Evolutionary conservation across 2,329 filamentous ascomycete species (phyloP), one percentile per base, ranked within the genome.

Genomic region (Aphanocladium album): DNA sequence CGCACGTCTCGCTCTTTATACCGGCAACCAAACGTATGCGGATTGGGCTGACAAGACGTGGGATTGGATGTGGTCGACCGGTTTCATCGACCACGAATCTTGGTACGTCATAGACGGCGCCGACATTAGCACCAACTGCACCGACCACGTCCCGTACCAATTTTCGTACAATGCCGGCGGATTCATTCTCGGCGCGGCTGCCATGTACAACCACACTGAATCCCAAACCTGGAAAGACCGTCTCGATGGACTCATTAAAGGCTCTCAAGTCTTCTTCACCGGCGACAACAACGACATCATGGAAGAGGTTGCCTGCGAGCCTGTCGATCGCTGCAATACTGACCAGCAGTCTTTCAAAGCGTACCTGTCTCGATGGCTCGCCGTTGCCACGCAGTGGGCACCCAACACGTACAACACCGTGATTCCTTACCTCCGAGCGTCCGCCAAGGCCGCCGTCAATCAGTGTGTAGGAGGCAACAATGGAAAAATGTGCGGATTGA

Each of bases 21-120:
- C 91, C 0, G 85, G 85, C 17, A 93, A 96, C 67, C 69, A 79
- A 45, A 90, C 89, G 0, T 96, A 96, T 70, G 80, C 84, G 1
- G 83, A 91, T 5, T 95, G 90, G 90, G 90, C 90, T 0, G 83
- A 86, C 21, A 86, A 77, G 65, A 83, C 84, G 1, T 96, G 90
- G 77, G 80, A 90, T 54, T 91, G 88, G 88, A 86, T 85, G 72
- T 70, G 72, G 3, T 70, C 68, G 7, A 75, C 85, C 50, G 77
- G 83, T 0, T 80, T 90, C 57, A 81, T 90, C 62, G 79, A 85
- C 67, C 56, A 62, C 9, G 70, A 80, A 7, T 76, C 81, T 3
- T 89, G 83, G 70, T 78, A 81, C 52, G 77, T 90, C 19, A 88
- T 80, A 65, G 88, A 88, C 66, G 88, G 88, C 37, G 80, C 81